Base-by-base conservation (phyloP, 352 stramenopile species). In the Hyaloperonospora brassicae region DNA sequence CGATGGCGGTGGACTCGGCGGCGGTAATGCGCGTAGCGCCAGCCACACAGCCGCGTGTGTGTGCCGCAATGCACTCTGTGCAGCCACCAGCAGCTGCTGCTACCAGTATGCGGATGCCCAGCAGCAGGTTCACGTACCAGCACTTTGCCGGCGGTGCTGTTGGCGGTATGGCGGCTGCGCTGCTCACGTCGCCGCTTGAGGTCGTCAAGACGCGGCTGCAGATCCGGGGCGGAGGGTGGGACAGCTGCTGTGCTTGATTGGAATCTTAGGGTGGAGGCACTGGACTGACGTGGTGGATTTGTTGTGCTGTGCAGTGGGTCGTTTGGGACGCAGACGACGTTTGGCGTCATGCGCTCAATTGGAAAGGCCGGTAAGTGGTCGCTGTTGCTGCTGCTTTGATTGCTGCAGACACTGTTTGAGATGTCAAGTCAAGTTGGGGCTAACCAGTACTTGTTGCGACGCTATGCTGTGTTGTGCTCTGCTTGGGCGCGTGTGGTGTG, bases 121-220 rank as follows among this genome's bases (percentile, higher is more conserved):
- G 24, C 14, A 53, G 45, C 38, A 52, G n/a, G 27, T 72, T 72
- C 57, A 66, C 69, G 14, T 84, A 86, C 53, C 64, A 68, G 14
- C 79, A 89, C 57, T 93, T 93, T 47, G 40, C 82, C 11, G 83
- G 76, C 12, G 83, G 83, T n/a, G 83, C 79, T 7, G 38, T 93
- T 17, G 83, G 83, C 27, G 83, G 83, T 46, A 93, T 93, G 79
- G 81, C 73, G 14, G 80, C 83, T 14, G 83, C 83, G 23, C 67
- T 91, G 44, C 74, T 93, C 63, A 93, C 83, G 49, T 93, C 80
- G 30, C 83, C 83, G 14, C 62, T 93, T 25, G 83, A 93, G 51
- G 77, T 93, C 2, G 80, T 93, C 44, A 90, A 91, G 76, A 93
- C 83, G 51, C 78, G 83, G 8, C 59, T 93, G 60, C 83, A 93